These are phyloP conservation scores for Camellia oleifera DNA, from an alignment of 179 eudicot species.

Conservation along the genomic window DNA sequence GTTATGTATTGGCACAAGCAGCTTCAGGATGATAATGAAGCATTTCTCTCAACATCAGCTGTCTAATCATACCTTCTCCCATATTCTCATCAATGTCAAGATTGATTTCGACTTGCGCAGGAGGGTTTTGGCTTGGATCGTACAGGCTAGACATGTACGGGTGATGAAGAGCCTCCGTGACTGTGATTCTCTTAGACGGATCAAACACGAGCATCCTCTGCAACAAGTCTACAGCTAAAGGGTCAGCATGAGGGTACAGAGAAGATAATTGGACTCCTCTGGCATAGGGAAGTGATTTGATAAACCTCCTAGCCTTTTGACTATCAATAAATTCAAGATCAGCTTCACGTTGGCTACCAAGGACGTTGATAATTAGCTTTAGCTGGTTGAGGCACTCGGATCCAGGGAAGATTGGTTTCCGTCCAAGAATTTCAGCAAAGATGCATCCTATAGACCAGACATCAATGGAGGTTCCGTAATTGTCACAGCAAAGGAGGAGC, in stretches of 20 bases:
- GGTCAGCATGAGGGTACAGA: slow-evolving; percentile 36
- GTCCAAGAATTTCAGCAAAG: slow-evolving; percentile 50
- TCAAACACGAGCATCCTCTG: slow-evolving; percentile 36
- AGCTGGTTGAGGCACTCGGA: slow-evolving; percentile 44
- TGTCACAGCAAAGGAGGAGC: slow-evolving; percentile 45
- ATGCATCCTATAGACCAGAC: slow-evolving; percentile 59
- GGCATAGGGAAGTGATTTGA: slow-evolving; percentile 31
- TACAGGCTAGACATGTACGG: slow-evolving; percentile 36
- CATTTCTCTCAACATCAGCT: slow-evolving; percentile 40
- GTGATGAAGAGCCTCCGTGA: slow-evolving; percentile 39
- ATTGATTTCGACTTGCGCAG: slow-evolving; percentile 30
- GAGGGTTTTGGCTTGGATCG: slow-evolving; percentile 32
- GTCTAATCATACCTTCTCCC: slow-evolving; percentile 35
- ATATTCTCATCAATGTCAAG: slow-evolving; percentile 44
- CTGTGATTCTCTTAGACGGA: slow-evolving; percentile 43
- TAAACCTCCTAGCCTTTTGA: slow-evolving; percentile 35
- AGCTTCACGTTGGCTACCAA: slow-evolving; percentile 36
- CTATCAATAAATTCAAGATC: slow-evolving; percentile 39
- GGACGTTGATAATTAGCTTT: slow-evolving; percentile 33
- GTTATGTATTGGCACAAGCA: slow-evolving; percentile 13
- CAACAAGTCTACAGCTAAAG: slow-evolving; percentile 33
- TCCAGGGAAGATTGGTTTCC: slow-evolving; percentile 50
- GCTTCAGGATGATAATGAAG: slow-evolving; percentile 43
- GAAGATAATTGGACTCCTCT: slow-evolving; percentile 25
- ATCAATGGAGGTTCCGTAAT: slow-evolving; percentile 45